Percentiles rank a stretch among this genome's conserved stretches.
phyloP scores from a whole-genome alignment of 208 protist genomes.

The Spongospora subterranea region DNA sequence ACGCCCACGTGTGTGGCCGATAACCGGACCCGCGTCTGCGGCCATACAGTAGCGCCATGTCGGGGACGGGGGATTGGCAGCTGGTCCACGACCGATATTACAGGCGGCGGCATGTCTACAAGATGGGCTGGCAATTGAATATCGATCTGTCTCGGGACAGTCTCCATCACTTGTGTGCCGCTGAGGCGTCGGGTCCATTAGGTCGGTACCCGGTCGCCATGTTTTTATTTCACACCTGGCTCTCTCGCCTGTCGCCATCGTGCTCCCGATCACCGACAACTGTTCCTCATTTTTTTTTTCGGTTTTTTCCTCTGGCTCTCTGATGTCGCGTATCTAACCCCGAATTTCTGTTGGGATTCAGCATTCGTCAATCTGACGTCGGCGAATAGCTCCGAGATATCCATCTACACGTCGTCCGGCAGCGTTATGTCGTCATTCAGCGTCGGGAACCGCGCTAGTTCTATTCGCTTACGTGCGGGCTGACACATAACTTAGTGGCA shows the following conservation, averaged over 20 bases:
- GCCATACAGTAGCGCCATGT: too few relatives aligned
- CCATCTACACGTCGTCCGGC: not conserved
- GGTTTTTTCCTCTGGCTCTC: too few relatives aligned
- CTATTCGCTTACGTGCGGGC: not conserved
- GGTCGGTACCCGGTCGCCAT: not conserved
- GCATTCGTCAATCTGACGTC: too few relatives aligned
- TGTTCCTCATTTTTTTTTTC: too few relatives aligned
- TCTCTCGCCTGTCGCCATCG: too few relatives aligned
- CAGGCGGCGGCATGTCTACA: slow-evolving; percentile 6
- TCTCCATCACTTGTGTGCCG: not conserved
- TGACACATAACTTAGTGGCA: not conserved
- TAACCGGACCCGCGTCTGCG: too few relatives aligned
- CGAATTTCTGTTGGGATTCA: too few relatives aligned
- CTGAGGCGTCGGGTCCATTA: not conserved
- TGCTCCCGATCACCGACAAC: too few relatives aligned
- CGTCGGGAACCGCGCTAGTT: not conserved
- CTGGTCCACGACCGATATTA: slow-evolving; percentile 36
- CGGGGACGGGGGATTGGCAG: slow-evolving; percentile 35
- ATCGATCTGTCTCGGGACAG: not conserved
- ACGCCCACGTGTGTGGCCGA: too few relatives aligned
- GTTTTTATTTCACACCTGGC: not conserved
- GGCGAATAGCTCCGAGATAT: not conserved
- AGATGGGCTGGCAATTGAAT: not conserved
- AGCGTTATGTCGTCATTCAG: not conserved
- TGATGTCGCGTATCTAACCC: slow-evolving; percentile 29